Evolutionary conservation across 2,329 filamentous ascomycete species (phyloP), one percentile per base, ranked within the genome.

Genomic region (Fusarium hostae): DNA sequence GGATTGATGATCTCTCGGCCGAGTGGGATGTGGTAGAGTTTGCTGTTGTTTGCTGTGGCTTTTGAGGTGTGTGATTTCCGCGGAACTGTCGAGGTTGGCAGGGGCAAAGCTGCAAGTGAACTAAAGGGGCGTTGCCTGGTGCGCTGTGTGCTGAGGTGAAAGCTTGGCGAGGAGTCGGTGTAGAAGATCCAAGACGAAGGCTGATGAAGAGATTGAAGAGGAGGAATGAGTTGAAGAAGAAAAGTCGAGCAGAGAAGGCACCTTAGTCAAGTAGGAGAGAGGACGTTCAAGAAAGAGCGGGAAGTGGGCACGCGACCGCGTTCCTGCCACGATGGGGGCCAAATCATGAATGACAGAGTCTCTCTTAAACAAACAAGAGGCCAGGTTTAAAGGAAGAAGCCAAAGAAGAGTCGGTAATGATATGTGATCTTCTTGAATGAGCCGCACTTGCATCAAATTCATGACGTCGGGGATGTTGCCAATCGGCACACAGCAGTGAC

Each of bases 401-500:
- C 34, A 45, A 30, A 40, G 39, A 62, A 60, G 58, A 28, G 45
- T 57, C 59, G 62, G 60, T 47, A 40, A 34, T 55, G 35, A 64
- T 56, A 15, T 26, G 44, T 40, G 28, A 57, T 48, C 50, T 41
- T 48, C 50, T 41, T 47, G 40, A 44, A 40, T 26, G n/a, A 62
- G 64, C 61, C 44, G 45, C 41, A 47, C 65, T 39, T 66, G 41
- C 39, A 43, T 58, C 43, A 55, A 34, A 54, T 43, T 51, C 57
- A 59, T 59, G 37, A 55, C 37, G 37, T 56, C 39, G 35, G 32
- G 16, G 1, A 28, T 4, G 15, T 39, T 30, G 22, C 72, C 70
- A 75, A 75, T 75, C 59, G 63, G 37, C 24, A n/a, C 12, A 48
- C 5, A 24, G 10, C 18, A 48, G 72, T 71, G 72, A 75, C 72